Evolutionary conservation across 352 stramenopile species (phyloP).

Genomic region (Phytopythium kandeliae): DNA sequence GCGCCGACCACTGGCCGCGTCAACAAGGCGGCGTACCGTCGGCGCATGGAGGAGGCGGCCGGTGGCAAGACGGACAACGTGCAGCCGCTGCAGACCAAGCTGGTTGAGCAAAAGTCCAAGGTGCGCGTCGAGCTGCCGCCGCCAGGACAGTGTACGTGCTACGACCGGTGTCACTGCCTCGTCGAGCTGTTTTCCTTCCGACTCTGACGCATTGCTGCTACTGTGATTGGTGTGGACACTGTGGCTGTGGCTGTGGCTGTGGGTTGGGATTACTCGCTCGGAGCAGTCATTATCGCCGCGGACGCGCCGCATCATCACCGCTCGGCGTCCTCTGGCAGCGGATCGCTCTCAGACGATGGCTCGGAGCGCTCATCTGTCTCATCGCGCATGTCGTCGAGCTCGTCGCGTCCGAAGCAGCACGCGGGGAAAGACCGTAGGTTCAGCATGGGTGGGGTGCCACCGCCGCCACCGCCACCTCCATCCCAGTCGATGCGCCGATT

Average conservation of each 20-base stretch:
- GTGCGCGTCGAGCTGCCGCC: constrained; percentile 67
- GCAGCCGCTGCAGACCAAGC: constrained; percentile 52
- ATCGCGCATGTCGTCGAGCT: constrained; percentile 54
- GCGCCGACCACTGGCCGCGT: constrained; percentile 62
- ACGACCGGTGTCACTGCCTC: too few species aligned
- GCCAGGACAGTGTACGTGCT: constrained; percentile 67
- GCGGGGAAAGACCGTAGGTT: constrained; percentile 14
- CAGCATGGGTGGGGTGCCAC: constrained; percentile 16
- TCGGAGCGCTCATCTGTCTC: constrained; percentile 55
- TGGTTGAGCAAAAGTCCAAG: constrained; percentile 57
- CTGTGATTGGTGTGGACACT: too few species aligned
- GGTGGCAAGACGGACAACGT: constrained; percentile 80
- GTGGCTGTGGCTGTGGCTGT: too few species aligned
- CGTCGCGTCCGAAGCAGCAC: constrained; percentile 17
- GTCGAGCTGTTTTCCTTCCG: too few species aligned
- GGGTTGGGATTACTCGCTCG: not conserved
- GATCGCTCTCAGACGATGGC: constrained; percentile 24
- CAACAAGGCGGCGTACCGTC: constrained; percentile 73
- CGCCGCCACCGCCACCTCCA: constrained; percentile 19
- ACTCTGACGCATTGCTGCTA: too few species aligned
- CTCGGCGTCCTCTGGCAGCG: constrained; percentile 25
- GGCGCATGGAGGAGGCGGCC: constrained; percentile 64
- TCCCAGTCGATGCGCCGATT: constrained; percentile 5
- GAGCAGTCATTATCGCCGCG: constrained; percentile 8
- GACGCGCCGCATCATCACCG: constrained; percentile 2